Conservation (phyloP, 495 filamentous ascomycete genomes). For the Penicillium waksmanii region DNA sequence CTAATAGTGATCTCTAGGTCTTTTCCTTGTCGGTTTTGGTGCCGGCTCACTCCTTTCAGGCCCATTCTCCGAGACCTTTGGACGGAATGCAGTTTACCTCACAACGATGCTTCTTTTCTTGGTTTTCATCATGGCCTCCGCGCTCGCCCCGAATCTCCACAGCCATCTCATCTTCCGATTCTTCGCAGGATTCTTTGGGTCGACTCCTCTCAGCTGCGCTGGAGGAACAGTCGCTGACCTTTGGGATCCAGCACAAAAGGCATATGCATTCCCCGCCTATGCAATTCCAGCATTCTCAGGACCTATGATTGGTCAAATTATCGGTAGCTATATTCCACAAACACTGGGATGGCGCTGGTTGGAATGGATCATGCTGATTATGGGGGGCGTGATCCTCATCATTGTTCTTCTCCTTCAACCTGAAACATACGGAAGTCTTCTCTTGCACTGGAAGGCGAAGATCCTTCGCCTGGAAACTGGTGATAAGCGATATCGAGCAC, state of each 20-base stretch:
- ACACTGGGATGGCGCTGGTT: constrained; percentile 43
- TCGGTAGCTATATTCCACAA: constrained; percentile 47
- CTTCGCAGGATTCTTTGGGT: constrained; percentile 48
- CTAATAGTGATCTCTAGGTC: constrained; percentile 4
- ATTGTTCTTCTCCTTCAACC: constrained; percentile 44
- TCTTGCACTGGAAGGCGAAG: constrained; percentile 50
- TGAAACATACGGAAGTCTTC: constrained; percentile 50
- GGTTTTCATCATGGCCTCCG: constrained; percentile 52
- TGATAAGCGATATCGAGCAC: constrained; percentile 39
- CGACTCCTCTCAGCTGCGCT: constrained; percentile 47
- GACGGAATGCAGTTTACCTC: constrained; percentile 60
- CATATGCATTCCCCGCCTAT: constrained; percentile 48
- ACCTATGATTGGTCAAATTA: constrained; percentile 44
- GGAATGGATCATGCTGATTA: constrained; percentile 51
- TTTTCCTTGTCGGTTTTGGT: constrained; percentile 65
- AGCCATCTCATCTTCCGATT: constrained; percentile 49
- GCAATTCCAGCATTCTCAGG: constrained; percentile 40
- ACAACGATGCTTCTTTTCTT: constrained; percentile 44
- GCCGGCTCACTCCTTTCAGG: constrained; percentile 51
- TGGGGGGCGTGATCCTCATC: constrained; percentile 38
- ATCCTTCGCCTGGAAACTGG: constrained; percentile 45
- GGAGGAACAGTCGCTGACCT: constrained; percentile 52
- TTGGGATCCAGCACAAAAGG: constrained; percentile 42
- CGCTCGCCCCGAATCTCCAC: constrained; percentile 47
- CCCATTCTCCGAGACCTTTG: constrained; percentile 59